Base-by-base conservation (phyloP, 2,329 filamentous ascomycete genomes). In the Tolypocladium ophioglossoides region DNA sequence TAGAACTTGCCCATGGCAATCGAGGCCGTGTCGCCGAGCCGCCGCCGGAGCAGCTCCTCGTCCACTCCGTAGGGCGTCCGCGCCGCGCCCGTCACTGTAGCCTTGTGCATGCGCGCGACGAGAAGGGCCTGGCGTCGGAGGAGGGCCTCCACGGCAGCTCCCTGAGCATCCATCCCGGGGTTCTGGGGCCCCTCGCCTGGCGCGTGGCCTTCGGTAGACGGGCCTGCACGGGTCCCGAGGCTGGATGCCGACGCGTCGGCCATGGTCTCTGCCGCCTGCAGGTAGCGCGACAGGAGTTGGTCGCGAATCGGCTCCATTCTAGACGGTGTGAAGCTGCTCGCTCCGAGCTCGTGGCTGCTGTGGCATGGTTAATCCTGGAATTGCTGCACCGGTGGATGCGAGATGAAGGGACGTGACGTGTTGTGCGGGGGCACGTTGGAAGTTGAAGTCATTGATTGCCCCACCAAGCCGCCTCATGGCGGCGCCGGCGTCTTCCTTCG, bases 1-100 rank as follows among this genome's bases (percentile, higher is more conserved):
- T 91, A 86, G 57, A 92, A 80, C 59, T 83, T 86, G 44, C 79
- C 73, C 54, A 83, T 82, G 0, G 85, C 80, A 16, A 87, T 69
- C 9, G 74, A 72, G 6, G 82, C 68, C 18, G 86, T 68, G 54
- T 86, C 79, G 38, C 78, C 69, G n/a, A 83, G 66, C 49, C 82
- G 71, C 54, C 64, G 70, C 39, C 62, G 56, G 2, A 76, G 55
- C 0, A 76, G 65, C 0, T 53, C 47, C 34, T 58, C 53, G 32
- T 63, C 50, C 35, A 60, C 53, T 2, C 14, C 40, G 35, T 16
- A 34, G 24, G 20, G 35, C 2, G 4, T 9, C 8, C 12, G 20
- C 24, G 32, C 38, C 12, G 1, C 47, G 30, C 24, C 34, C 12
- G 35, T 20, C 18, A 46, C 22, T 7, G 62, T 16, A 16, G 53